Conservation (phyloP, 2,329 filamentous ascomycete genomes). For the Parascedosporium putredinis region DNA sequence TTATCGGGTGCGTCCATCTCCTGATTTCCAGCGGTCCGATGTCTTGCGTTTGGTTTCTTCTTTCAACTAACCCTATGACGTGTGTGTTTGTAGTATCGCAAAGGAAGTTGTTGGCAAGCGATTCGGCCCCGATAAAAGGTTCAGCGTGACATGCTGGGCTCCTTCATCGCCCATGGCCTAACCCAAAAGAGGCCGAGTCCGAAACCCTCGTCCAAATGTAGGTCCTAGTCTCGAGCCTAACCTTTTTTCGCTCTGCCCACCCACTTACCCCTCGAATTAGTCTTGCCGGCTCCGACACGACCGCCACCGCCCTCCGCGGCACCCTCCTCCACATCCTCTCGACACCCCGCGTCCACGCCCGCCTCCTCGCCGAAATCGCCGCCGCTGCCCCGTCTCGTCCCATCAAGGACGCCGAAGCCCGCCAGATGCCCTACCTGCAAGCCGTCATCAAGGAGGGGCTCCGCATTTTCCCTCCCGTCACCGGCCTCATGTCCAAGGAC, state of each 20-base stretch:
- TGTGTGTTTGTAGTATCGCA: constrained; percentile 26
- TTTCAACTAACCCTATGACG: constrained; percentile 11
- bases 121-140: constrained; percentile 31
- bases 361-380: constrained; percentile 33
- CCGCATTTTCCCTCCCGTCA: constrained; percentile 26
- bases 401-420: constrained; percentile 23
- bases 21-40: too few relatives aligned
- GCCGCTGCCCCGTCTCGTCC: constrained; percentile 14
- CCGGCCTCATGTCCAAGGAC: constrained; percentile 26
- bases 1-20: constrained; percentile 34
- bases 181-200: constrained; percentile 30
- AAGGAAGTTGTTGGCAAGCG: constrained; percentile 34
- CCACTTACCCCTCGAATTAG: constrained; percentile 14
- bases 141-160: constrained; percentile 42
- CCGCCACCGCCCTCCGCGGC: constrained; percentile 41
- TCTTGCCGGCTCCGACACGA: constrained; percentile 47
- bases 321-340: constrained; percentile 42
- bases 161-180: constrained; percentile 29
- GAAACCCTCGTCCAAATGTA: constrained; percentile 29
- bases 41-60: constrained; percentile 16
- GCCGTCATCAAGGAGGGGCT: constrained; percentile 40
- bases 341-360: constrained; percentile 33
- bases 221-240: not conserved
- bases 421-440: constrained; percentile 30
- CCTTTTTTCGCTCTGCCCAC: not conserved